Evolutionary conservation across 139 green algal species (phyloP), one percentile per base, ranked within the genome.

Genomic region (Tetraselmis striata): DNA sequence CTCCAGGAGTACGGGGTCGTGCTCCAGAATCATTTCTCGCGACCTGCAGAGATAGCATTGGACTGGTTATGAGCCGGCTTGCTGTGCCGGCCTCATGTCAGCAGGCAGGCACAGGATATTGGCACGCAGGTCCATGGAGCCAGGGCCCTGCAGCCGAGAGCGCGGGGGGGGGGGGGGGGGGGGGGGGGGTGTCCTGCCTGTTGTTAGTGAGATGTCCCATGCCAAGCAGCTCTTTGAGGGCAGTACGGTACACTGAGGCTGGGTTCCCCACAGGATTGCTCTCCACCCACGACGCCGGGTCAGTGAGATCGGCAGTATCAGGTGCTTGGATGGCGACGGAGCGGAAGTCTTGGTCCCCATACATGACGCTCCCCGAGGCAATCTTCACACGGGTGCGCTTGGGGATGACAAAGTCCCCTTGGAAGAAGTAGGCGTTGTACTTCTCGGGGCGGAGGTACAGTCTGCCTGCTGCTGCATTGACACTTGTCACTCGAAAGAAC

Each of bases 281-380:
- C 27, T 83, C 5, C 30, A n/a, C 30, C 84, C 84, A 88, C 0
- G 81, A 29, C 1, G 59, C 27, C 0, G 81, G 58, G 26, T 80
- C 45, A 1, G 81, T 81, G 23, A 88, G 82, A 30, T 88, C 76
- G 77, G 80, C 58, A 2, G 30, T 59, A 29, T 84, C 83, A 22
- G 83, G 45, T 0, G 79, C 83, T 5, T 31, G 81, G 31, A 86
- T 86, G 28, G 79, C 83, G 5, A 74, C 79, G 2, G 83, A 76
- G 59, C 83, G 79, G 79, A 80, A 86, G 59, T 86, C 83, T 22
- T 84, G 79, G 11, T 80, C 83, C 26, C 83, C 83, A 28, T 86
- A 86, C 1, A 86, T 29, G 1, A 80, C 75, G 1, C 75, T 32
- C 1, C 78, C 78, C 75, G 83, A 59, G 24, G 75, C 45, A 0